phyloP scores from a whole-genome alignment of 2,329 filamentous ascomycete genomes.

The Capronia americana region DNA sequence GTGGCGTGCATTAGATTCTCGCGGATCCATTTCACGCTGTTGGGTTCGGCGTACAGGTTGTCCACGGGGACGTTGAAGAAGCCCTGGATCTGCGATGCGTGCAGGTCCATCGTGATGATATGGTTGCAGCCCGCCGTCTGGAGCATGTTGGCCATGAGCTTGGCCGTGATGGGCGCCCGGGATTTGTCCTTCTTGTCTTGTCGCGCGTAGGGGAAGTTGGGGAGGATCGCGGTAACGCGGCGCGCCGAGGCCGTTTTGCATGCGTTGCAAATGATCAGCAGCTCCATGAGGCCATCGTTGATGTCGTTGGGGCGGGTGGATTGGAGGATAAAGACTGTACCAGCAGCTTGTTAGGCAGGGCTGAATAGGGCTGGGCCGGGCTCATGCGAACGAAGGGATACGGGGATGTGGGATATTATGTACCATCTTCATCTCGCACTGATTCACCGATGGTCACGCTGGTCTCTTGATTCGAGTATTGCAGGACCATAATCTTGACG shows the following conservation, averaged over 20 bases:
- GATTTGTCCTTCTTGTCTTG: slow-evolving; percentile 99
- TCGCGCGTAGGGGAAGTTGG: slow-evolving; percentile 94
- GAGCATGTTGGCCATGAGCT: slow-evolving; percentile 96
- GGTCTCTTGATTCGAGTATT: slow-evolving; percentile 69
- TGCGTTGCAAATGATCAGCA: slow-evolving; percentile 97
- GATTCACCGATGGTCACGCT: slow-evolving; percentile 91
- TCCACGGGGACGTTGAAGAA: slow-evolving; percentile 88
- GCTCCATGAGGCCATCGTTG: slow-evolving; percentile 97
- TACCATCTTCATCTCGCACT: slow-evolving; percentile 93
- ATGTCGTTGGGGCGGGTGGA: slow-evolving; percentile 87
- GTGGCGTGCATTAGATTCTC: slow-evolving; percentile 82
- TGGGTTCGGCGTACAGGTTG: slow-evolving; percentile 92
- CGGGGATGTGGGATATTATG: slow-evolving; percentile 25
- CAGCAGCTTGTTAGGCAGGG: slow-evolving; percentile 3
- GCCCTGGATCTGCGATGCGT: slow-evolving; percentile 91
- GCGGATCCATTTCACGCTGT: slow-evolving; percentile 86
- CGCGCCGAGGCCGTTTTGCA: slow-evolving; percentile 85
- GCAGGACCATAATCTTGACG: slow-evolving; percentile 71
- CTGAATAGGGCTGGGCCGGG: slow-evolving; percentile 2
- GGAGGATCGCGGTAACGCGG: slow-evolving; percentile 92
- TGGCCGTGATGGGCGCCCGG: slow-evolving; percentile 93
- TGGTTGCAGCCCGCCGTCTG: slow-evolving; percentile 92
- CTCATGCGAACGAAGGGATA: slow-evolving; percentile 15
- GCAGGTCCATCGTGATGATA: slow-evolving; percentile 95
- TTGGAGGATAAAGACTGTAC: slow-evolving; percentile 87